Evolutionary conservation across 257 asterid species (phyloP).

Genomic region (Salvia splendens): DNA sequence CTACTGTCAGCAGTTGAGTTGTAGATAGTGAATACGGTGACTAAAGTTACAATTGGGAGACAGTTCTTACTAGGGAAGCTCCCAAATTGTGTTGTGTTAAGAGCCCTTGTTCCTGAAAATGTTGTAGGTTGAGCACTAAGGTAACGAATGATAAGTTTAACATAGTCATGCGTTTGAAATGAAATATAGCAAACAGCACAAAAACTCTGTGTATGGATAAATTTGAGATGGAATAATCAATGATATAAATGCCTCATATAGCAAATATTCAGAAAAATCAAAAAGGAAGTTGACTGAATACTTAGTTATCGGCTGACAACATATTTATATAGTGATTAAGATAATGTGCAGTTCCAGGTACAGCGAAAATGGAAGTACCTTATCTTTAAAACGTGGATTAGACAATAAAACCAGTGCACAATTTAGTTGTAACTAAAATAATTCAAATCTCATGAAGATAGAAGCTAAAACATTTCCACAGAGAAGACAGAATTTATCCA

Average conservation of each 20-base stretch:
- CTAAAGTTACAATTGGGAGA: conserved; percentile 50
- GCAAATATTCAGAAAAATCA: not conserved
- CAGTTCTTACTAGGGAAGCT: conserved; percentile 26
- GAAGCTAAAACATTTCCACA: conserved; percentile 4
- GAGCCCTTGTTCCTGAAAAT: conserved; percentile 70
- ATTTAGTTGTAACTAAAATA: not conserved
- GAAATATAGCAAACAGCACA: conserved; percentile 5
- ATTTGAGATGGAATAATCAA: conserved; percentile 8
- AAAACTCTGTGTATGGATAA: conserved; percentile 8
- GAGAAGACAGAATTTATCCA: not conserved
- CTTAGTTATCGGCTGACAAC: conserved; percentile 2
- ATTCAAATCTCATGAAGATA: not conserved
- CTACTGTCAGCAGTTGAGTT: conserved; percentile 52
- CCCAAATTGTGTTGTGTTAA: conserved; percentile 54
- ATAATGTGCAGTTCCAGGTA: not conserved
- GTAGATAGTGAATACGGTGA: conserved; percentile 77
- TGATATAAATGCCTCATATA: not conserved
- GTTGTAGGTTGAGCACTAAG: conserved; percentile 5
- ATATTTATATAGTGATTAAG: not conserved
- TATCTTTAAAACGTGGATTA: not conserved
- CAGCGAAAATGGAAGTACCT: not conserved
- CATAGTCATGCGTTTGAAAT: not conserved
- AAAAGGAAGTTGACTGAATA: not conserved
- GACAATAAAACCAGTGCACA: not conserved
- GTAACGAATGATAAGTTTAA: conserved; percentile 3